Percentiles rank a stretch among this genome's conserved stretches.
Evolutionary conservation across 2,329 filamentous ascomycete species (phyloP).

Genomic region (Trichophyton simii): DNA sequence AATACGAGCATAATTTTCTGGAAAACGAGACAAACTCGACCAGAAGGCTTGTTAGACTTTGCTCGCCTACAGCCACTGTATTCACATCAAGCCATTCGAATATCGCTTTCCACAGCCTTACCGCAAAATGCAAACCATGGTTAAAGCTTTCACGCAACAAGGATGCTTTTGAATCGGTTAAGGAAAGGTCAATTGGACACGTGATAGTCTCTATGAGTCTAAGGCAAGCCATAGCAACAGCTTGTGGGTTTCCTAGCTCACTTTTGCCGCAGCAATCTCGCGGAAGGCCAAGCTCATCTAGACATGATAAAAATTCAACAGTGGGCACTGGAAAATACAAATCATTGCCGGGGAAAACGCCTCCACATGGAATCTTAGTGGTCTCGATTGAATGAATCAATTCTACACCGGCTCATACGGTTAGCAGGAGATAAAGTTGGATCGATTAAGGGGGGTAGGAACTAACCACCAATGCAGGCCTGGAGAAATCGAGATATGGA

Average conservation of each 20-base stretch:
- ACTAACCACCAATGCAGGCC: slow-evolving; percentile 28
- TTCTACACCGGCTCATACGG: slow-evolving; percentile 11
- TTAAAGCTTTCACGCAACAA: slow-evolving; percentile 23
- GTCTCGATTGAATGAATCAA: slow-evolving; percentile 20
- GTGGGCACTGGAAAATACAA: slow-evolving; percentile 15
- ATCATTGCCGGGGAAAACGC: not conserved
- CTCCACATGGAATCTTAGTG: not conserved
- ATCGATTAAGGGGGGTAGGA: not conserved
- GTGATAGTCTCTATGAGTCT: slow-evolving; percentile 23
- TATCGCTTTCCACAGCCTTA: slow-evolving; percentile 23
- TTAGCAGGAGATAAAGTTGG: not conserved
- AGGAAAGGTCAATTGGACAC: slow-evolving; percentile 10
- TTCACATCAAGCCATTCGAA: slow-evolving; percentile 19
- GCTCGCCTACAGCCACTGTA: slow-evolving; percentile 10
- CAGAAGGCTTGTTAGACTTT: slow-evolving; percentile 15
- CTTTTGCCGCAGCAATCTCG: slow-evolving; percentile 19
- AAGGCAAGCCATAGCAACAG: slow-evolving; percentile 18
- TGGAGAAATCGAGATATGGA: slow-evolving; percentile 24
- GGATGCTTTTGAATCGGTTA: slow-evolving; percentile 14
- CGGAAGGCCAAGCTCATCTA: slow-evolving; percentile 24
- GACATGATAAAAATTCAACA: slow-evolving; percentile 19
- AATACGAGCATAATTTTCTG: slow-evolving; percentile 16
- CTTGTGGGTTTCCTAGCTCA: slow-evolving; percentile 20
- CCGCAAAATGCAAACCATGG: slow-evolving; percentile 24
- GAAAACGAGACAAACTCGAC: slow-evolving; percentile 20